Conservation (phyloP, 2,329 filamentous ascomycete species). For the Colletotrichum sansevieriae region DNA sequence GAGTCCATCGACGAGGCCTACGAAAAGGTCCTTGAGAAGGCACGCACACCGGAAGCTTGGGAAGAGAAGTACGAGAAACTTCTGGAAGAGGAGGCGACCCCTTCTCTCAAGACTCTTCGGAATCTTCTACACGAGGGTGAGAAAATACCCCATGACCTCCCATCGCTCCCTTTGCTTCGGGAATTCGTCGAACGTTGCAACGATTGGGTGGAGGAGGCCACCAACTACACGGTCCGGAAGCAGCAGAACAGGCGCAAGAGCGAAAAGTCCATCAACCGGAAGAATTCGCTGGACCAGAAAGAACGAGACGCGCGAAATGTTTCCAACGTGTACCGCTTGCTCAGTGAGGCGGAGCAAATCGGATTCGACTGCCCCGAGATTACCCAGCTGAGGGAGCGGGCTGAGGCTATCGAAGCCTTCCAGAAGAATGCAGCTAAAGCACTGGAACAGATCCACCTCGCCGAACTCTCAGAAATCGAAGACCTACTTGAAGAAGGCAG, state of each 20-base stretch:
- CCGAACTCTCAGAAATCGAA: conserved; percentile 82
- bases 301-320: conserved; percentile 91
- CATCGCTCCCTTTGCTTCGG: conserved; percentile 83
- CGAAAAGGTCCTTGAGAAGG: conserved; percentile 87
- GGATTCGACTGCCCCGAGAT: conserved; percentile 97
- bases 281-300: conserved; percentile 74
- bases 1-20: conserved; percentile 75
- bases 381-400: conserved; percentile 84
- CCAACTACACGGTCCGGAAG: conserved; percentile 95
- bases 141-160: conserved; percentile 91
- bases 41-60: conserved; percentile 88
- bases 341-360: conserved; percentile 85
- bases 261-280: conserved; percentile 83
- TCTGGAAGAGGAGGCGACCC: conserved; percentile 85
- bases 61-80: conserved; percentile 88
- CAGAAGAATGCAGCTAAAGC: conserved; percentile 80
- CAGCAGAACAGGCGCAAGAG: conserved; percentile 97
- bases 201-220: conserved; percentile 97
- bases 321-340: conserved; percentile 86
- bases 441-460: conserved; percentile 73
- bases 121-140: conserved; percentile 92
- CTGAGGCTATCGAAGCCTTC: conserved; percentile 86
- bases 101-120: conserved; percentile 87
- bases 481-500: conserved; percentile 92
- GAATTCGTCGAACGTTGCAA: conserved; percentile 96